These are phyloP conservation scores for Saccharomyces kudriavzevii DNA, from an alignment of 805 yeast genomes.

Conservation along the genomic window DNA sequence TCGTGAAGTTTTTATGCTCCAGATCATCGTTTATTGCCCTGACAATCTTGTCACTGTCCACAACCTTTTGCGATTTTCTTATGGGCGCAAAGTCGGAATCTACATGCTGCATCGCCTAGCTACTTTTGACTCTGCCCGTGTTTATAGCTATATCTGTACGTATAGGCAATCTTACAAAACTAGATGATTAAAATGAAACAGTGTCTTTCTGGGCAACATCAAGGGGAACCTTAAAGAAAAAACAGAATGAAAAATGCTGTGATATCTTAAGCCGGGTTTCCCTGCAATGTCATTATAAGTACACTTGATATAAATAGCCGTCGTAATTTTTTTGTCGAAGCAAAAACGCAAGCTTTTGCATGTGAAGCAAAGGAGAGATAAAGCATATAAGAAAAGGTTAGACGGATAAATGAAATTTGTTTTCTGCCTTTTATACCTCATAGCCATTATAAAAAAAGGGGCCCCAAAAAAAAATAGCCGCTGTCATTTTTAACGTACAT, in stretches of 20 bases:
- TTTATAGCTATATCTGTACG: background rate
- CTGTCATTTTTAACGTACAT: background rate
- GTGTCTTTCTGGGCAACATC: too few relatives aligned
- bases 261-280: background rate
- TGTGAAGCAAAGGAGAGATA: background rate
- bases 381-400: background rate
- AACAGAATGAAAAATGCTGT: too few relatives aligned
- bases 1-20: conserved; percentile 14
- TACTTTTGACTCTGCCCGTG: background rate
- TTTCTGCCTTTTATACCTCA: background rate
- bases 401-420: background rate
- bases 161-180: too few relatives aligned
- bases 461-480: background rate
- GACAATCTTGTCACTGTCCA: conserved; percentile 17
- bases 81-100: conserved; percentile 25
- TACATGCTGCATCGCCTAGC: conserved; percentile 9
- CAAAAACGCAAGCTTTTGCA: background rate
- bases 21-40: conserved; percentile 20
- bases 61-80: conserved; percentile 19
- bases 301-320: background rate
- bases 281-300: background rate
- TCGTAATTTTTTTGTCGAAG: background rate
- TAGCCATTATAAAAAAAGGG: background rate
- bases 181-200: too few relatives aligned
- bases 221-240: background rate